Evolutionary conservation across 1,139 yeast genomes (phyloP).

Genomic region (Blastobotrys apis): DNA sequence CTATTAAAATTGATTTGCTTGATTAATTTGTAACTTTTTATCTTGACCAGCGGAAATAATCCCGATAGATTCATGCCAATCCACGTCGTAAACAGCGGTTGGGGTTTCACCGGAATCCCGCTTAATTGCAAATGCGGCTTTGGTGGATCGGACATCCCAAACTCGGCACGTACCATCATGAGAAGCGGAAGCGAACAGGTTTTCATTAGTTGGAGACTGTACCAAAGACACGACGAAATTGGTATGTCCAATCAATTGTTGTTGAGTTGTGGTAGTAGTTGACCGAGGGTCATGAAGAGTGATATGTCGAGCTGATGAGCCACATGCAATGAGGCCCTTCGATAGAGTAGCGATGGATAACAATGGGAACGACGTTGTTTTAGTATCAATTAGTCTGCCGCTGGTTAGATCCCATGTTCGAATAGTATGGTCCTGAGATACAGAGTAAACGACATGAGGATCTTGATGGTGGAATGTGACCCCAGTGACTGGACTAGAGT

Average conservation of each 20-base stretch:
- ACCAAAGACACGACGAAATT: slow-evolving; percentile 82
- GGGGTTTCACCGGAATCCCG: slow-evolving; percentile 48
- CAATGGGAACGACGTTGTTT: slow-evolving; percentile 82
- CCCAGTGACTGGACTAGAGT: slow-evolving; percentile 81
- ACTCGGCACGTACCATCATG: slow-evolving; percentile 94
- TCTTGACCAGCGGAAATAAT: slow-evolving; percentile 93
- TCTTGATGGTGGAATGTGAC: slow-evolving; percentile 71
- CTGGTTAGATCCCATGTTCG: slow-evolving; percentile 96
- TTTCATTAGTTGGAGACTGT: slow-evolving; percentile 44
- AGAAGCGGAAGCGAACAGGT: slow-evolving; percentile 83
- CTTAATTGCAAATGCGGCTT: slow-evolving; percentile 79
- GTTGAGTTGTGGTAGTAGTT: slow-evolving; percentile 46
- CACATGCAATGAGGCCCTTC: slow-evolving; percentile 71
- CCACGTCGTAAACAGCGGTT: slow-evolving; percentile 77
- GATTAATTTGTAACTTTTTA: slow-evolving; percentile 81
- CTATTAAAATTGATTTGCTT: slow-evolving; percentile 4
- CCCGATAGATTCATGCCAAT: slow-evolving; percentile 77
- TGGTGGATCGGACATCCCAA: slow-evolving; percentile 92
- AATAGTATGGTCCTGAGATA: slow-evolving; percentile 90
- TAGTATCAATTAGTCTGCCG: slow-evolving; percentile 75
- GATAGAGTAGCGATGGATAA: slow-evolving; percentile 70
- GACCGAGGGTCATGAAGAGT: slow-evolving; percentile 86
- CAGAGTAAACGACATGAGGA: slow-evolving; percentile 79
- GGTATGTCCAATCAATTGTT: slow-evolving; percentile 81
- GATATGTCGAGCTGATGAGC: slow-evolving; percentile 94